These are phyloP conservation scores for Epithele typhae DNA, from an alignment of 768 basidiomycete genomes.

Conservation along the genomic window DNA sequence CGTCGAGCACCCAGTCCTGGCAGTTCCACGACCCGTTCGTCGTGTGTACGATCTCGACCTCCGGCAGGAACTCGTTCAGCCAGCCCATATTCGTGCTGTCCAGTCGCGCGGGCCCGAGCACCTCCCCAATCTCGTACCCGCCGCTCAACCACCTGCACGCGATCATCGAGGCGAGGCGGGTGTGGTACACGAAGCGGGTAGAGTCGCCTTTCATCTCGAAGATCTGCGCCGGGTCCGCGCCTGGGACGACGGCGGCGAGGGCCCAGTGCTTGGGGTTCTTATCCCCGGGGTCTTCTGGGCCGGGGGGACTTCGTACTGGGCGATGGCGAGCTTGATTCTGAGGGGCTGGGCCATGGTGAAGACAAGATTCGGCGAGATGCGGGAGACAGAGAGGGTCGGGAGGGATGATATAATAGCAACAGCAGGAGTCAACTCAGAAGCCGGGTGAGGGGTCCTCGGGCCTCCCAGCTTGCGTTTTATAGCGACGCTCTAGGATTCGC, in stretches of 20 bases:
- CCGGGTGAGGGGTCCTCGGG: no score
- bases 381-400: no score
- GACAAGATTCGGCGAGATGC: no score
- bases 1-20: not conserved
- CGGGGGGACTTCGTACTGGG: not conserved
- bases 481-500: no score
- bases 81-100: no score
- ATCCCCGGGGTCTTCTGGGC: not conserved
- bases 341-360: not conserved
- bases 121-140: no score
- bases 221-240: not conserved
- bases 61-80: not conserved
- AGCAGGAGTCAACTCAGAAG: no score
- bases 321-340: not conserved
- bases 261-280: not conserved
- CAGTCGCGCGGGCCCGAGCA: no score
- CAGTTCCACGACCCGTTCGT: constrained; percentile 1
- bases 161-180: not conserved
- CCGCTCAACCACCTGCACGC: no score
- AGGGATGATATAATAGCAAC: no score
- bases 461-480: no score
- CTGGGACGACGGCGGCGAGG: no score
- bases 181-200: not conserved
- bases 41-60: not conserved
- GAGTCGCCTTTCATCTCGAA: not conserved